phyloP scores from a whole-genome alignment of 371 early-diverging fungal species.

The Batrachochytrium dendrobatidis region DNA sequence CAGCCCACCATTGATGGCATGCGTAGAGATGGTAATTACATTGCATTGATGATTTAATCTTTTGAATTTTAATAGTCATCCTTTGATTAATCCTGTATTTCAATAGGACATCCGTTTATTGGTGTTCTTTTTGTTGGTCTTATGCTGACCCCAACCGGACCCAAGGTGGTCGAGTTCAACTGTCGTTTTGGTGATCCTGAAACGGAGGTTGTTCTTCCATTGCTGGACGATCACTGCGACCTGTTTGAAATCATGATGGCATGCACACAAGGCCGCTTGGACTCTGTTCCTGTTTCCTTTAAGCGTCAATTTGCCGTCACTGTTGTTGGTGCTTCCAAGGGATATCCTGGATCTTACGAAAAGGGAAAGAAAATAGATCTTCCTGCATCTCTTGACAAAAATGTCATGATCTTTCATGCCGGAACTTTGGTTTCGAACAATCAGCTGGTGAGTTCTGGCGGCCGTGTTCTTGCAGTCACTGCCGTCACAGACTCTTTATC shows the following conservation, averaged over 20 bases:
- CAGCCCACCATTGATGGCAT: conserved; percentile 92
- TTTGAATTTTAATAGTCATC: background rate
- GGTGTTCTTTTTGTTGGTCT: conserved; percentile 94
- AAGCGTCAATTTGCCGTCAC: conserved; percentile 77
- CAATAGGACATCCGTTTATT: conserved; percentile 78
- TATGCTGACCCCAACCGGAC: conserved; percentile 84
- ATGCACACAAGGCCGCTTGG: conserved; percentile 80
- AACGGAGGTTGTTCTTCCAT: conserved; percentile 88
- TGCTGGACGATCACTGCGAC: conserved; percentile 76
- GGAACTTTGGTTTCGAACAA: conserved; percentile 53
- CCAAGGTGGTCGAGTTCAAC: conserved; percentile 94
- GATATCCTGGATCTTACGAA: conserved; percentile 84
- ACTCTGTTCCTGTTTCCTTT: conserved; percentile 70
- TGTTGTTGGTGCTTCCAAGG: conserved; percentile 84
- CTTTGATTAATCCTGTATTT: background rate
- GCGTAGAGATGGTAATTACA: conserved; percentile 66
- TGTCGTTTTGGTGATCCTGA: conserved; percentile 97
- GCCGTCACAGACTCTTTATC: conserved; percentile 67
- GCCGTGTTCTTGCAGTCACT: conserved; percentile 91
- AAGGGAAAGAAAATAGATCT: conserved; percentile 75
- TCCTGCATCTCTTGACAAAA: conserved; percentile 25
- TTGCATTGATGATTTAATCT: background rate
- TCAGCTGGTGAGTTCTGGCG: conserved; percentile 80
- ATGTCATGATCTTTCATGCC: conserved; percentile 83
- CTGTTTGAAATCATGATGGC: conserved; percentile 84